Conservation (phyloP, 306 rosid genomes). For the Lagenaria siceraria region DNA sequence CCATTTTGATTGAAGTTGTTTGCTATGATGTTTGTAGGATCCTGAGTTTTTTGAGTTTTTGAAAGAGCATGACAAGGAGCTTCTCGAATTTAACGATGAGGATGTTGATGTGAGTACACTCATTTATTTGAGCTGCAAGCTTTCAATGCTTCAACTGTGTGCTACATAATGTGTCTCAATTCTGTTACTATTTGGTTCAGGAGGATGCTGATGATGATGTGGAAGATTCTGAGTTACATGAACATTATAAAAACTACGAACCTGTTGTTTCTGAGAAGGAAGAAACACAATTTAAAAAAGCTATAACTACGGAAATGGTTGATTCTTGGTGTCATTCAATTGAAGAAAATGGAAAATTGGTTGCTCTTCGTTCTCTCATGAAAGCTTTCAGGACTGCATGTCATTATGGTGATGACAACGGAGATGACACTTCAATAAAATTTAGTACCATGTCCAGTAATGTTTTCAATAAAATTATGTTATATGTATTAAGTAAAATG, state of each 20-base stretch:
- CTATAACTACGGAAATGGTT: slow-evolving; percentile 63
- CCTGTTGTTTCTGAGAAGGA: slow-evolving; percentile 26
- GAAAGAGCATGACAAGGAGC: slow-evolving; percentile 65
- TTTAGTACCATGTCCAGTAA: slow-evolving; percentile 65
- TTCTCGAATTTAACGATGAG: slow-evolving; percentile 65
- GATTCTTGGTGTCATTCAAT: slow-evolving; percentile 62
- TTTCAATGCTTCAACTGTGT: background rate
- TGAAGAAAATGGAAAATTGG: slow-evolving; percentile 46
- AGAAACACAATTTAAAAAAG: slow-evolving; percentile 25
- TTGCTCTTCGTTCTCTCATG: slow-evolving; percentile 55
- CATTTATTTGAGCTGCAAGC: background rate
- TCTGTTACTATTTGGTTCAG: slow-evolving; percentile 26
- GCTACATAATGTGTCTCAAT: background rate
- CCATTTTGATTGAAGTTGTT: slow-evolving; percentile 11
- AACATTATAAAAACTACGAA: slow-evolving; percentile 8
- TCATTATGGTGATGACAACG: slow-evolving; percentile 84
- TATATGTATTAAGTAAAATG: slow-evolving; percentile 73
- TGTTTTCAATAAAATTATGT: slow-evolving; percentile 84
- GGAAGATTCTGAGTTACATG: slow-evolving; percentile 35
- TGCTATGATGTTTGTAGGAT: slow-evolving; percentile 39
- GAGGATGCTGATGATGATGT: slow-evolving; percentile 42
- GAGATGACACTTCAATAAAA: slow-evolving; percentile 33
- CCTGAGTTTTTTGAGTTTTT: slow-evolving; percentile 72
- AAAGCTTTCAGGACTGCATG: slow-evolving; percentile 82
- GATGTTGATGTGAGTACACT: slow-evolving; percentile 47